These are phyloP conservation scores for Globisporangium carolinianum DNA, from an alignment of 352 stramenopile genomes.

Conservation along the genomic window DNA sequence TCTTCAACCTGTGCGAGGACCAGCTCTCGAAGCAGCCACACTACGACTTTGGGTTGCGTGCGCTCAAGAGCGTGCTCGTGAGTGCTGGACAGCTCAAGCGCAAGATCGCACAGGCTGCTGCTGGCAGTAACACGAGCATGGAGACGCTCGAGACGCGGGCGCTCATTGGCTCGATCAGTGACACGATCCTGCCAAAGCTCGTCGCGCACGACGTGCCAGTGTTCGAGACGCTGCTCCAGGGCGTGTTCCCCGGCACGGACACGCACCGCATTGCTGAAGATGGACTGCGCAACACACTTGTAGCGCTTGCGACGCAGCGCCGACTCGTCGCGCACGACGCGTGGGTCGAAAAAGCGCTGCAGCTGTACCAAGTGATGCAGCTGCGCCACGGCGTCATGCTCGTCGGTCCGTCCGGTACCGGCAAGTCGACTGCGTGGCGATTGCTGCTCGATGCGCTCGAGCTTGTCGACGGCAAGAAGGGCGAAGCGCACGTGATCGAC, in stretches of 20 bases:
- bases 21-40: slow-evolving; percentile 98
- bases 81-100: slow-evolving; percentile 98
- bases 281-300: slow-evolving; percentile 81
- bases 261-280: slow-evolving; percentile 84
- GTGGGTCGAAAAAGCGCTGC: slow-evolving; percentile 98
- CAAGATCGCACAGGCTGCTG: slow-evolving; percentile 58
- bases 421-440: slow-evolving; percentile 95
- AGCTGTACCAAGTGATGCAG: slow-evolving; percentile 97
- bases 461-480: slow-evolving; percentile 93
- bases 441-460: slow-evolving; percentile 93
- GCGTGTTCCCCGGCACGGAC: slow-evolving; percentile 94
- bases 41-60: slow-evolving; percentile 99
- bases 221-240: slow-evolving; percentile 95
- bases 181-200: slow-evolving; percentile 99
- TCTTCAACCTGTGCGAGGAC: slow-evolving; percentile 98
- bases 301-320: slow-evolving; percentile 88
- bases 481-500: slow-evolving; percentile 98
- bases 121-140: slow-evolving; percentile 22
- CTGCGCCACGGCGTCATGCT: slow-evolving; percentile 99
- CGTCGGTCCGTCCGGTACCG: slow-evolving; percentile 94
- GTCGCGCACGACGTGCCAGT: slow-evolving; percentile 96
- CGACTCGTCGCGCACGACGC: slow-evolving; percentile 84
- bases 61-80: slow-evolving; percentile 98
- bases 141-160: slow-evolving; percentile 90
- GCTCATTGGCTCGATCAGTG: slow-evolving; percentile 96